Conservation (phyloP, 1,284 basidiomycete genomes). For the Rhodotorula sp. region DNA sequence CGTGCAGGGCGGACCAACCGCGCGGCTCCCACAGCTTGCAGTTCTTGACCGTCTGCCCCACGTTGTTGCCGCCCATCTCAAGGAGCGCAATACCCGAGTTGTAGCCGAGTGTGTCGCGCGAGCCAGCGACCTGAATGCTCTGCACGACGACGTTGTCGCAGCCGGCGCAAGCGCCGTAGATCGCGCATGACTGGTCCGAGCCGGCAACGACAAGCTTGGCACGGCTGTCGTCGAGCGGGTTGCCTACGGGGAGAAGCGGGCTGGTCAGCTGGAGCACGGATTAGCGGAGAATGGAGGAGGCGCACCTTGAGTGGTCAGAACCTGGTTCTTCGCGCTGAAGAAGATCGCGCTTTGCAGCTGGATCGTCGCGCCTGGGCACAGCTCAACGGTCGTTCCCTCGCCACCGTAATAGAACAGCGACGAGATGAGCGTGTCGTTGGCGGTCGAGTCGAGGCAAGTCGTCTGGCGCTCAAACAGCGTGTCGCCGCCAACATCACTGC, state of each 20-base stretch:
- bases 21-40: slow-evolving; percentile 43
- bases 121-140: slow-evolving; percentile 51
- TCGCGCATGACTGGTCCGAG: slow-evolving; percentile 45
- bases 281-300: neutral
- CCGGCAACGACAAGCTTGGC: slow-evolving; percentile 53
- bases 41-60: slow-evolving; percentile 41
- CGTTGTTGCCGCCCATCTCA: slow-evolving; percentile 52
- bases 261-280: neutral
- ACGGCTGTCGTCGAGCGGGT: slow-evolving; percentile 53
- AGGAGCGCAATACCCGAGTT: slow-evolving; percentile 49
- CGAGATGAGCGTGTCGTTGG: slow-evolving; percentile 41
- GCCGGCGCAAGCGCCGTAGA: slow-evolving; percentile 43
- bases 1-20: slow-evolving; percentile 44
- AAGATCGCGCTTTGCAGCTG: slow-evolving; percentile 53
- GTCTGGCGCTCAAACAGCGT: neutral
- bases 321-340: slow-evolving; percentile 56
- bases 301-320: slow-evolving; percentile 51
- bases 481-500: slow-evolving; percentile 8
- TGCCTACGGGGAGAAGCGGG: slow-evolving; percentile 44
- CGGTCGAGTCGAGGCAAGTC: slow-evolving; percentile 38
- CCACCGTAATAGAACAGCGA: slow-evolving; percentile 42
- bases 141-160: slow-evolving; percentile 42
- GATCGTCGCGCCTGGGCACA: slow-evolving; percentile 55
- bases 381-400: slow-evolving; percentile 53
- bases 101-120: slow-evolving; percentile 47